phyloP scores from a whole-genome alignment of 345 rosid genomes.

The Schrenkiella parvula region DNA sequence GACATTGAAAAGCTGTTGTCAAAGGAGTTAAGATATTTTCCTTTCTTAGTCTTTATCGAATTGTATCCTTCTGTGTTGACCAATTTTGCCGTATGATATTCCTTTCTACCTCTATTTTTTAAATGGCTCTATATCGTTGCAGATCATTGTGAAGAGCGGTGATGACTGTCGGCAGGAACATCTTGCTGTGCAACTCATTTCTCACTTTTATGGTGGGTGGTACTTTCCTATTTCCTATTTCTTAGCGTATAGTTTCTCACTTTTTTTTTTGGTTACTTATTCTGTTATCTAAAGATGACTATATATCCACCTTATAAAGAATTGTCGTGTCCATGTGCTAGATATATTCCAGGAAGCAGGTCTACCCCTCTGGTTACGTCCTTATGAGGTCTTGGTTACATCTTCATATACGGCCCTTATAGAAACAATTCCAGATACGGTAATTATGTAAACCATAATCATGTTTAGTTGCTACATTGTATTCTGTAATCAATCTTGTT shows the following conservation, averaged over 20 bases:
- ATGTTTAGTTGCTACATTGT: neutral
- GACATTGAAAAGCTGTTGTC: neutral
- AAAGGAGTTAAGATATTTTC: conserved; percentile 6
- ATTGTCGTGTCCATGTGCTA: conserved; percentile 33
- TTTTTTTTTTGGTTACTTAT: conserved; percentile 1
- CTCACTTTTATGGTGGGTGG: conserved; percentile 89
- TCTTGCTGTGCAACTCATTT: conserved; percentile 97
- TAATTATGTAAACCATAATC: conserved; percentile 30
- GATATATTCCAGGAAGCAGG: conserved; percentile 99
- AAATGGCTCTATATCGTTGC: conserved; percentile 27
- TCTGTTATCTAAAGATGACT: conserved; percentile 3
- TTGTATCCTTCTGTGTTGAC: conserved; percentile 16
- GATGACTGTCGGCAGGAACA: conserved; percentile 99
- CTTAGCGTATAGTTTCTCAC: neutral
- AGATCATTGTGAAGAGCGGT: conserved; percentile 93
- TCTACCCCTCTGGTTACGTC: conserved; percentile 97
- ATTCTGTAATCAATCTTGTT: neutral
- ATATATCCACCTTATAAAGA: neutral
- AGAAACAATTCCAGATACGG: conserved; percentile 98
- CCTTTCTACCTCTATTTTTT: conserved; percentile 13
- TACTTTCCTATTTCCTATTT: conserved; percentile 18
- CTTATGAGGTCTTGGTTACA: conserved; percentile 93
- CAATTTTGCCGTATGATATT: conserved; percentile 7
- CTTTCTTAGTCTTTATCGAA: neutral
- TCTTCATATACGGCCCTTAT: conserved; percentile 98